These are phyloP conservation scores for Hymenoscyphus infarciens DNA, from an alignment of 2,329 filamentous ascomycete species.

Conservation along the genomic window DNA sequence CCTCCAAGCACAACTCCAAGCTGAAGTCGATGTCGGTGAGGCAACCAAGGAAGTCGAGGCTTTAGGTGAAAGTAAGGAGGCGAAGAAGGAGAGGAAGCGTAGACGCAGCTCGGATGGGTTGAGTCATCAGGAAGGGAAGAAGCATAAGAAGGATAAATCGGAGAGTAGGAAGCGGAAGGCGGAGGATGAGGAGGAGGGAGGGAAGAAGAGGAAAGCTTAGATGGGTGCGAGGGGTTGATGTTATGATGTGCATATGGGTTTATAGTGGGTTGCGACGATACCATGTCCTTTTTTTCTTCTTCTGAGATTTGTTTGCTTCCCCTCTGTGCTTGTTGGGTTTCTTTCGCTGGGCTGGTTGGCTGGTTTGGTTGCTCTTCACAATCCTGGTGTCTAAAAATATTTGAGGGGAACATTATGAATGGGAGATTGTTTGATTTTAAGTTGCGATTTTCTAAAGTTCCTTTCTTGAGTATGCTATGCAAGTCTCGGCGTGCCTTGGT, in stretches of 20 bases:
- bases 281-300: not conserved
- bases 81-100: slow-evolving; percentile 2
- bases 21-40: slow-evolving; percentile 9
- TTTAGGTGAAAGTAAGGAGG: not conserved
- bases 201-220: not conserved
- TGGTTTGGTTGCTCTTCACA: not conserved
- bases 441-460: too few species aligned
- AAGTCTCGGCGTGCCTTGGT: too few species aligned
- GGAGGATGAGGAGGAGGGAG: not conserved
- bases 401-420: not conserved
- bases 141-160: slow-evolving; percentile 5
- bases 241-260: not conserved
- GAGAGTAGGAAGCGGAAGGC: not conserved
- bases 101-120: slow-evolving; percentile 11
- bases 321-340: not conserved
- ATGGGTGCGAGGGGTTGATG: not conserved
- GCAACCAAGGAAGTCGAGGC: slow-evolving; percentile 12
- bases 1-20: slow-evolving; percentile 7
- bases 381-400: not conserved
- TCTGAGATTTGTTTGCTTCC: not conserved
- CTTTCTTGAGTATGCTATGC: too few species aligned
- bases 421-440: too few species aligned
- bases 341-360: not conserved
- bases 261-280: not conserved
- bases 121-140: slow-evolving; percentile 8